Base-by-base conservation (phyloP, 2,329 filamentous ascomycete species). In the Penicillium glabrum region DNA sequence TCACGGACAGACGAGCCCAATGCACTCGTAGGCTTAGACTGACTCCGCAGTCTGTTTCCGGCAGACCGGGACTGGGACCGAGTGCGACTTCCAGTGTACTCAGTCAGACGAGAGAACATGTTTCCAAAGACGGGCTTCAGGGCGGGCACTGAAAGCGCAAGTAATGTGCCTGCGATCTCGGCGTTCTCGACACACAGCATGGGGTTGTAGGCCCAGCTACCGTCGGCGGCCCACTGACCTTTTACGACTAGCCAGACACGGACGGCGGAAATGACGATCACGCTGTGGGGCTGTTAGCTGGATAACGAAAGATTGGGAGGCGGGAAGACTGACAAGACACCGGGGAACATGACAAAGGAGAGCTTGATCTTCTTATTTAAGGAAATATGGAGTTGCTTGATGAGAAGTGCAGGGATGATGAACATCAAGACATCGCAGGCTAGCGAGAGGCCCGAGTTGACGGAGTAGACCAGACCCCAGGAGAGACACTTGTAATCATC, bases 391-490 rank as follows among this genome's bases (percentile, higher is more conserved):
- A 83, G 62, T 9, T 75, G 71, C 27, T 72, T 68, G 37, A 83
- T 72, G 70, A 83, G 79, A 7, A 79, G 76, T 19, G 79, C 69
- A 0, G 81, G 81, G 47, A 83, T 81, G 3, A 76, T 73, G 57
- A 83, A 83, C 39, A 83, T 70, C 14, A 82, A 57, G 49, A 83
- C 59, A 52, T 83, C 81, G 64, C 80, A 82, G 1, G 80, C 57
- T 10, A 83, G 67, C 0, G 80, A 83, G 3, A 83, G 67, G 0
- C 70, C 73, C 11, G 80, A 82, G 63, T 82, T 83, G 21, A 80
- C 77, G 10, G 77, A 76, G 59, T 83, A 83, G 1, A 83, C 80
- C 3, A 80, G 55, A 0, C 80, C 81, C 81, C 81, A 83, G 16
- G 75, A 68, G 37, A 83, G 57, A 59, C 81, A 83, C 0, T 63